Evolutionary conservation across 306 rosid species (phyloP).

Genomic region (Urtica urens): DNA sequence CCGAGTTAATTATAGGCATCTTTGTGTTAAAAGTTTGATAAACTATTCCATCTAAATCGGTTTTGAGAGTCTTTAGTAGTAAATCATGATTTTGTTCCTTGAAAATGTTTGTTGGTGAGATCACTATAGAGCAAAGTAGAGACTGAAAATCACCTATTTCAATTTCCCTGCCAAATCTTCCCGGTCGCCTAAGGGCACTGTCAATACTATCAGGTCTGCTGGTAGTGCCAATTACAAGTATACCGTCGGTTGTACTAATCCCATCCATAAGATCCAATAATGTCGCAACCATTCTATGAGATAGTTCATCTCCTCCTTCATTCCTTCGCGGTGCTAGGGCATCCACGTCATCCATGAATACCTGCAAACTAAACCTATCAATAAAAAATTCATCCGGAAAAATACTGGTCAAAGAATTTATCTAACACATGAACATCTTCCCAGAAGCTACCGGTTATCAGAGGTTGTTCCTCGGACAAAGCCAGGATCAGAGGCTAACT

Average conservation of each 20-base stretch:
- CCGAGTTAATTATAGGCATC: no score
- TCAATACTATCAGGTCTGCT: constrained; percentile 77
- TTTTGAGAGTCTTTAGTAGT: no score
- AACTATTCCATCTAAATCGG: no score
- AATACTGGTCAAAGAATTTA: no score
- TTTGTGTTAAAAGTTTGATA: no score
- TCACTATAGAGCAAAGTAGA: background rate
- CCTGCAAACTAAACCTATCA: constrained; percentile 31
- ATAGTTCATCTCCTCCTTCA: constrained; percentile 79
- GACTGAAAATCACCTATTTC: constrained; percentile 52
- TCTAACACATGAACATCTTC: no score
- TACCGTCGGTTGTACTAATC: constrained; percentile 47
- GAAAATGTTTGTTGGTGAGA: background rate
- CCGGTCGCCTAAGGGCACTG: constrained; percentile 88
- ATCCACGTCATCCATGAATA: constrained; percentile 87
- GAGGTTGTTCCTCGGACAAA: no score
- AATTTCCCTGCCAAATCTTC: constrained; percentile 87
- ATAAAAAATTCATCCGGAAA: constrained; percentile 4
- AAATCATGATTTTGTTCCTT: background rate
- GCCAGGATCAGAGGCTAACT: no score
- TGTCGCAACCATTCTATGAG: constrained; percentile 79
- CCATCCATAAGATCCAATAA: constrained; percentile 82
- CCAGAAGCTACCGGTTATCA: no score
- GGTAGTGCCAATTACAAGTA: constrained; percentile 81
- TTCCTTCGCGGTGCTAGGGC: constrained; percentile 86